These are phyloP conservation scores for Candida corydali DNA, from an alignment of 805 yeast species.

Conservation along the genomic window DNA sequence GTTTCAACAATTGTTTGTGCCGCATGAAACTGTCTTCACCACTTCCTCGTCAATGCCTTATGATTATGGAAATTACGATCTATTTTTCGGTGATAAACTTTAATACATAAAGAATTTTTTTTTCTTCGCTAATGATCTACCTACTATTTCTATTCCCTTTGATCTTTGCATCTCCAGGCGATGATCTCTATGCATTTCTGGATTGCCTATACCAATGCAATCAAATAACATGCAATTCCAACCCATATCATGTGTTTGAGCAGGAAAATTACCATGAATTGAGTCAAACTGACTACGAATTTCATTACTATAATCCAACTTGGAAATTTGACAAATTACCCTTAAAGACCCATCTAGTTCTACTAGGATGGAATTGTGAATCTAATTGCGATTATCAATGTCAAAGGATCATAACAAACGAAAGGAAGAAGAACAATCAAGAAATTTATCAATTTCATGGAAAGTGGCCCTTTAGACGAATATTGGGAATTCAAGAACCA, in stretches of 20 bases:
- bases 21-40: conserved; percentile 12
- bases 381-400: conserved; percentile 92
- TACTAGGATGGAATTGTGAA: conserved; percentile 69
- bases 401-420: conserved; percentile 67
- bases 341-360: conserved; percentile 35
- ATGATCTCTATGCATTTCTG: conserved; percentile 51
- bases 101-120: neutral
- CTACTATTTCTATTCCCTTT: neutral
- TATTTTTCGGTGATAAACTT: conserved; percentile 12
- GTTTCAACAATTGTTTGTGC: conserved; percentile 18
- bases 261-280: conserved; percentile 18
- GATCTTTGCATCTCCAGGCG: conserved; percentile 54
- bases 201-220: conserved; percentile 53
- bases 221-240: conserved; percentile 28
- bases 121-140: neutral
- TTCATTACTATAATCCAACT: conserved; percentile 23
- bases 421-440: conserved; percentile 43
- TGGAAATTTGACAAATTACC: conserved; percentile 37
- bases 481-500: conserved; percentile 80
- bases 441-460: conserved; percentile 87
- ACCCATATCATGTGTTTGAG: conserved; percentile 23
- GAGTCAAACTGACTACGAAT: conserved; percentile 13
- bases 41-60: conserved; percentile 9
- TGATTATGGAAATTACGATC: conserved; percentile 12
- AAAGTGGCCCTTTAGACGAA: conserved; percentile 89